A percentile compares a stretch with the other conserved stretches of the same genome.
These are phyloP conservation scores for Metahyphopichia silvanorum DNA, from an alignment of 805 yeast species.

Conservation along the genomic window DNA sequence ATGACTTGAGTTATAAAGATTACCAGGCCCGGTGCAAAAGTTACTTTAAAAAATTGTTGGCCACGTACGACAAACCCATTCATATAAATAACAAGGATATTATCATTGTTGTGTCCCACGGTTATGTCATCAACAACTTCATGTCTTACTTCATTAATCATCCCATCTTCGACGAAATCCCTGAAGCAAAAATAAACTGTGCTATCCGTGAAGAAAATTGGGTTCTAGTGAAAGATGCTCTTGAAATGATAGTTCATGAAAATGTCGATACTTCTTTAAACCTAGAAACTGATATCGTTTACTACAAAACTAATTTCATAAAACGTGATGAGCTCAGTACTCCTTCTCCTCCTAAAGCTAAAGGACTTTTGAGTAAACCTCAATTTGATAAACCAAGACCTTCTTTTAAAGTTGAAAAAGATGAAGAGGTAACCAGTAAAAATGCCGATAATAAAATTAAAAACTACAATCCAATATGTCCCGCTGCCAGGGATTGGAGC, in stretches of 20 bases:
- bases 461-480: conserved; percentile 29
- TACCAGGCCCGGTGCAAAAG: conserved; percentile 36
- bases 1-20: conserved; percentile 35
- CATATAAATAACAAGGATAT: conserved; percentile 30
- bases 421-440: no score
- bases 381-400: conserved; percentile 26
- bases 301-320: conserved; percentile 42
- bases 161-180: conserved; percentile 44
- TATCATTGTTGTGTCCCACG: conserved; percentile 38
- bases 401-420: conserved; percentile 26
- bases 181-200: conserved; percentile 34
- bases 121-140: conserved; percentile 38
- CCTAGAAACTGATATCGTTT: conserved; percentile 40
- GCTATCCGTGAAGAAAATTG: conserved; percentile 28
- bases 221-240: conserved; percentile 31
- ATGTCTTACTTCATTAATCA: conserved; percentile 39
- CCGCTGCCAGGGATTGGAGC: conserved; percentile 39
- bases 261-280: conserved; percentile 29
- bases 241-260: conserved; percentile 22
- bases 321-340: conserved; percentile 28
- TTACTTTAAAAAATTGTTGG: conserved; percentile 39
- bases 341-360: conserved; percentile 9
- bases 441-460: conserved; percentile 6
- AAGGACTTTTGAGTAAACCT: conserved; percentile 2
- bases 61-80: conserved; percentile 38